Evolutionary conservation across 768 basidiomycete species (phyloP), one percentile per base, ranked within the genome.

Genomic region (Jaapia argillacea): DNA sequence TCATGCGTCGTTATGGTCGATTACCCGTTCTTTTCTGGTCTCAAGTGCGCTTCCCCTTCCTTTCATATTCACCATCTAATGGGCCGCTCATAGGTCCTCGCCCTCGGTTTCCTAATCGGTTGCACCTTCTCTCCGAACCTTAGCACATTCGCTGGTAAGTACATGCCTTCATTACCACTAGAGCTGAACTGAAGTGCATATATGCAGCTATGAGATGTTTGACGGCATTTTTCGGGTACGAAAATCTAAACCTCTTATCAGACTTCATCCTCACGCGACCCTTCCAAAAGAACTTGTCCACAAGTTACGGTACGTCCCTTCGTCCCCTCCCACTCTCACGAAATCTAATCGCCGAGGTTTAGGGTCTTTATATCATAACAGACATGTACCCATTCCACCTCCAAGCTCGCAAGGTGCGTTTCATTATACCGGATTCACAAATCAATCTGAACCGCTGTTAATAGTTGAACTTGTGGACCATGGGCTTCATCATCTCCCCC

Each of bases 11-110:
- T 14, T 70, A 60, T 43, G 82, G 82, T 5, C 73, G 82, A 36
- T 67, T 85, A 1, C 79, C 81, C 0, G 63, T 83, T 10, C 57
- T 85, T 26, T 83, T 82, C 61, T 85, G 81, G 81, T 77, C 78
- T 0, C 81, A 83, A 61, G 75, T 75, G 44, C 20, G 63, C n/a
- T n/a, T n/a, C n/a, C n/a, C n/a, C n/a, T 48, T 24, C 26, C 33
- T 37, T 35, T 28, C 28, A n/a, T 3, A 18, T 23, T 44, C 16
- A 26, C 14, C 12, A 42, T 7, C 14, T 42, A 28, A 4, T 42
- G n/a, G n/a, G n/a, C n/a, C n/a, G n/a, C n/a, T n/a, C n/a, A 13
- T 42, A 79, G 74, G 49, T 82, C 10, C 56, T 81, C 20, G 71
- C 76, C 0, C 54, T 79, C 10, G 74, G 68, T 1, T 83, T 79